A percentile compares a stretch with the other conserved stretches of the same genome.
Conservation (phyloP, 2,329 filamentous ascomycete genomes). For the Tolypocladium inflatum region DNA sequence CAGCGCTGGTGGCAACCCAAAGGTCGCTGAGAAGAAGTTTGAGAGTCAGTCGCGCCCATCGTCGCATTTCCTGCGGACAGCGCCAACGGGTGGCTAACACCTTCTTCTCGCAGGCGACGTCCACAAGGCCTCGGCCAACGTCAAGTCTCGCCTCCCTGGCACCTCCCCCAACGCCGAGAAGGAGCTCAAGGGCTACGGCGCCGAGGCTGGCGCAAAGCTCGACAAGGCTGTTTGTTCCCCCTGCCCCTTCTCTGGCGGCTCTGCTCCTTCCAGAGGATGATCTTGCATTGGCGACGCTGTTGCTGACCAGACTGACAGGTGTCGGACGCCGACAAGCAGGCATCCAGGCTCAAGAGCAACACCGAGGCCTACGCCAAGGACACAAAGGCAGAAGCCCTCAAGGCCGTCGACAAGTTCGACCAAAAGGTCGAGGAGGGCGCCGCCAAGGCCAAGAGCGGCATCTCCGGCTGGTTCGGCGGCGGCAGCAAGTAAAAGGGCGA, state of each 20-base stretch:
- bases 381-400: slow-evolving; percentile 52
- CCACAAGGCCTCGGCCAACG: slow-evolving; percentile 54
- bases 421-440: slow-evolving; percentile 70
- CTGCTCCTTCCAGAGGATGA: background rate
- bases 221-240: slow-evolving; percentile 54
- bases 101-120: slow-evolving; percentile 57
- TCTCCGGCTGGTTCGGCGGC: slow-evolving; percentile 83
- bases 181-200: slow-evolving; percentile 40
- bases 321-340: slow-evolving; percentile 52
- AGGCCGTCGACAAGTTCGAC: slow-evolving; percentile 76
- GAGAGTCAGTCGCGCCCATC: slow-evolving; percentile 48
- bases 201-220: slow-evolving; percentile 51
- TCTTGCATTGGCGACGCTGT: background rate
- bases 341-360: slow-evolving; percentile 51
- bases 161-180: slow-evolving; percentile 53
- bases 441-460: slow-evolving; percentile 71
- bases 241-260: background rate
- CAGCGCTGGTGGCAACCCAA: slow-evolving; percentile 69
- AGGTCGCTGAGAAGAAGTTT: slow-evolving; percentile 75
- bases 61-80: background rate
- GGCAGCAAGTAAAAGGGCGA: slow-evolving; percentile 26
- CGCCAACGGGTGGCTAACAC: background rate
- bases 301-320: slow-evolving; percentile 12
- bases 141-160: slow-evolving; percentile 58
- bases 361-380: slow-evolving; percentile 53